Percentiles rank a stretch among this genome's conserved stretches.
Evolutionary conservation across 331 rosid genomes (phyloP).

Genomic region (Ulmus americana): DNA sequence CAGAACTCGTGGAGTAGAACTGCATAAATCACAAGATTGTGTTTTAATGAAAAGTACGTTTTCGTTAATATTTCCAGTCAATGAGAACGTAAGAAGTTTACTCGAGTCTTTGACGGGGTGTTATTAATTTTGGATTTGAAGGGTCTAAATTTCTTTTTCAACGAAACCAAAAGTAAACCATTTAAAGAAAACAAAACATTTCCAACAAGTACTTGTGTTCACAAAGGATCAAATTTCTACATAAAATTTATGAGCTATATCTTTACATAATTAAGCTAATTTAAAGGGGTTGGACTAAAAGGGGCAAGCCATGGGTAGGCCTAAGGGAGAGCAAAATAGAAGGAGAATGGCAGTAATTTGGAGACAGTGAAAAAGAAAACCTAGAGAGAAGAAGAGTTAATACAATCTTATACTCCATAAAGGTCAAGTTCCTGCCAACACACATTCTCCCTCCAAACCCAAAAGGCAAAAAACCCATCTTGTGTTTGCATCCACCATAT

Average conservation of each 20-base stretch:
- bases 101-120: no score
- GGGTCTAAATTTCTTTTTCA: no score
- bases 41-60: no score
- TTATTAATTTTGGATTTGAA: no score
- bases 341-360: constrained; percentile 55
- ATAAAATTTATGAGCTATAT: neutral
- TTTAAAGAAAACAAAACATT: no score
- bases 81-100: no score
- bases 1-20: no score
- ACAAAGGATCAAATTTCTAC: no score
- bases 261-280: neutral
- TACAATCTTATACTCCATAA: constrained; percentile 73
- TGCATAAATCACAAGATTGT: no score
- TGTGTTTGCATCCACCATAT: constrained; percentile 66
- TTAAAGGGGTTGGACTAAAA: constrained; percentile 45
- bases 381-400: constrained; percentile 49
- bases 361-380: constrained; percentile 56
- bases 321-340: constrained; percentile 55
- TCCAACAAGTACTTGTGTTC: no score
- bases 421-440: constrained; percentile 65
- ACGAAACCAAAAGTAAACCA: no score
- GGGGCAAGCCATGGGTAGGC: constrained; percentile 58
- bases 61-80: no score
- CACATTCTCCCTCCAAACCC: constrained; percentile 89
- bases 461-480: constrained; percentile 77